Evolutionary conservation across 345 rosid species (phyloP), one percentile per base, ranked within the genome.

Genomic region (Raphanus sativus): DNA sequence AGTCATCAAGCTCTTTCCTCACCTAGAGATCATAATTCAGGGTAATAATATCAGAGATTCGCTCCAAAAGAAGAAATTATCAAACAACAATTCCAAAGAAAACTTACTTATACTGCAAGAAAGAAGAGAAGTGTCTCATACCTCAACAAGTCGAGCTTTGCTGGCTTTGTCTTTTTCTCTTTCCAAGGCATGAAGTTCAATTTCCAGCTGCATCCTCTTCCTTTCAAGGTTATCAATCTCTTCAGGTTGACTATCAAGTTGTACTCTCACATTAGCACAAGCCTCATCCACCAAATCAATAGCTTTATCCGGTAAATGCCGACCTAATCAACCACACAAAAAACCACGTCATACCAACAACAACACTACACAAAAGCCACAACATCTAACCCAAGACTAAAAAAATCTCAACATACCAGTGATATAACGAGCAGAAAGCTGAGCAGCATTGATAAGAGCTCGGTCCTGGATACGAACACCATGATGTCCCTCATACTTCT

Each of bases 221-320:
- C 98, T 86, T 70, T 94, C 95, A 12, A 94, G 95, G 60, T 85
- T 87, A 77, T 94, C 98, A 15, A 94, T 94, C 81, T 92, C 98
- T 26, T 94, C 98, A 1, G 98, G 98, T 79, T 92, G 98, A 71
- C 98, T 94, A 71, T 94, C 98, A 56, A 90, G 89, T 65, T 94
- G 98, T 8, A 92, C 98, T 80, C 97, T 85, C 67, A 92, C 97
- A 76, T 94, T 94, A 0, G 98, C 97, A 66, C 98, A 92, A 6
- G 98, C 98, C 77, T 94, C 98, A 67, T 90, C 98, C 17, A 94
- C 97, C 64, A 92, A 88, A 72, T 94, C 98, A 61, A 94, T 94
- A 0, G 98, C 98, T 75, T 94, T 92, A 28, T 92, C 98, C 2
- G 95, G 97, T 40, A 94, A 82, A 86, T 92, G 98, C 4, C 97